These are phyloP conservation scores for Sechiopsis laciniata DNA, from an alignment of 306 rosid genomes.

Conservation along the genomic window DNA sequence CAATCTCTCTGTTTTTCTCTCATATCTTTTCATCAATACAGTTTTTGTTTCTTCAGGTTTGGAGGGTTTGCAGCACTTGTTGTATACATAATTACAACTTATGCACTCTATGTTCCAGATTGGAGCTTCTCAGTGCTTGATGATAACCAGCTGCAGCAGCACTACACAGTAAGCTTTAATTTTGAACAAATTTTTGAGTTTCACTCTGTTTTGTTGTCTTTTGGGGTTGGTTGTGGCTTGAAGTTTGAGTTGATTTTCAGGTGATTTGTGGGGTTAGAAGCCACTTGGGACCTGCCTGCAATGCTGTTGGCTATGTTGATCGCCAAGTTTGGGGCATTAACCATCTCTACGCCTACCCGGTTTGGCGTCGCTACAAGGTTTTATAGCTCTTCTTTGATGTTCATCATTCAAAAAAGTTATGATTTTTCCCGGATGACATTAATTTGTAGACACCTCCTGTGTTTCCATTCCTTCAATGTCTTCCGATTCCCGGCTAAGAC, in stretches of 20 bases:
- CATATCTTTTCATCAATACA: neutral
- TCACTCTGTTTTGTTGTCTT: neutral
- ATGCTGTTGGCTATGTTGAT: conserved; percentile 82
- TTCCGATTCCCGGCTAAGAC: too few relatives aligned
- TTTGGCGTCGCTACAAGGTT: conserved; percentile 80
- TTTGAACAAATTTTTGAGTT: neutral
- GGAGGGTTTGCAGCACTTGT: conserved; percentile 67
- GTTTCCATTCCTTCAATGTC: too few relatives aligned
- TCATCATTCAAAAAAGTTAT: neutral
- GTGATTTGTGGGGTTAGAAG: conserved; percentile 87
- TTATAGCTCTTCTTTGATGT: neutral
- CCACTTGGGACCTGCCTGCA: conserved; percentile 81
- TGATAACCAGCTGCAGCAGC: conserved; percentile 8
- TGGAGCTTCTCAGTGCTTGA: conserved; percentile 54
- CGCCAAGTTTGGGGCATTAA: conserved; percentile 82
- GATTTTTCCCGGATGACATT: too few relatives aligned
- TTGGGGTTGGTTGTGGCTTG: neutral
- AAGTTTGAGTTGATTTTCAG: conserved; percentile 28
- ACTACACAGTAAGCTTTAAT: conserved; percentile 40
- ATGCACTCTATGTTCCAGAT: conserved; percentile 62
- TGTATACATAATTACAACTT: conserved; percentile 67
- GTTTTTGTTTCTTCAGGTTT: conserved; percentile 40
- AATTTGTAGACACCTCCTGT: too few relatives aligned
- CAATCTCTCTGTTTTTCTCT: neutral
- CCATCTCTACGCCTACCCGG: conserved; percentile 73